Percentiles rank a stretch among this genome's conserved stretches.
Evolutionary conservation across 768 basidiomycete genomes (phyloP).

Genomic region (Trametes sanguinea): DNA sequence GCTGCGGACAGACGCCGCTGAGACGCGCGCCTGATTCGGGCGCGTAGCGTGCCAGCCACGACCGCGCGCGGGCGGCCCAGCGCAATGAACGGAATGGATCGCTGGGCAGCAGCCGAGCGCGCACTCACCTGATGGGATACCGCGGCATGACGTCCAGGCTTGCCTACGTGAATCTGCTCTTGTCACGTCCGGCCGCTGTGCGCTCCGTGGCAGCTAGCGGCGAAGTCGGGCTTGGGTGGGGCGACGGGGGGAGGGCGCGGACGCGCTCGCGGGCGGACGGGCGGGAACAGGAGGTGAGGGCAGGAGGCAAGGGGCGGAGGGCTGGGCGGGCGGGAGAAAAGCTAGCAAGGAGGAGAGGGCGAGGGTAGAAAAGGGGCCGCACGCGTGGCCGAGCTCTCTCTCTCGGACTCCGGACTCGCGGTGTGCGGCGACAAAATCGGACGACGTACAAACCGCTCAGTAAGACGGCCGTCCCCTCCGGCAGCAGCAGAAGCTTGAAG

Average conservation of each 20-base stretch:
- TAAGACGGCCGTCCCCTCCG: too few relatives aligned
- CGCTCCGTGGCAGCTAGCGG: slow-evolving; percentile 3
- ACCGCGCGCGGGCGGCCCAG: background rate
- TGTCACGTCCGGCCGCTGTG: background rate
- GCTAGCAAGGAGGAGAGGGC: background rate
- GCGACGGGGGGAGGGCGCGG: background rate
- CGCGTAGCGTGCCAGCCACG: background rate
- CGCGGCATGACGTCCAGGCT: slow-evolving; percentile 9
- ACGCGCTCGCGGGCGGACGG: background rate
- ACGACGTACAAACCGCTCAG: background rate
- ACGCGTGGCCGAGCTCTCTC: background rate
- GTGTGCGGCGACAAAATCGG: slow-evolving; percentile 6
- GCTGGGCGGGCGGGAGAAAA: background rate
- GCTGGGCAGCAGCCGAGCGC: slow-evolving; percentile 3
- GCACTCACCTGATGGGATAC: slow-evolving; percentile 18
- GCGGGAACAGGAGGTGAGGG: slow-evolving; percentile 4
- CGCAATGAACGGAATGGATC: too few relatives aligned
- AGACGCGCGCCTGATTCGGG: background rate
- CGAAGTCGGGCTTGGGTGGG: background rate
- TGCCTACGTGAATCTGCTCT: background rate
- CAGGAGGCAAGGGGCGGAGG: slow-evolving; percentile 1
- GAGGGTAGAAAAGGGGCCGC: slow-evolving; percentile 6
- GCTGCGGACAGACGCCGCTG: background rate
- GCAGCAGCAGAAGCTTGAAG: too few relatives aligned
- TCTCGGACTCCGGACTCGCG: background rate